These are phyloP conservation scores for Dioscorea alata DNA, from an alignment of 106 monocot genomes.

Conservation along the genomic window DNA sequence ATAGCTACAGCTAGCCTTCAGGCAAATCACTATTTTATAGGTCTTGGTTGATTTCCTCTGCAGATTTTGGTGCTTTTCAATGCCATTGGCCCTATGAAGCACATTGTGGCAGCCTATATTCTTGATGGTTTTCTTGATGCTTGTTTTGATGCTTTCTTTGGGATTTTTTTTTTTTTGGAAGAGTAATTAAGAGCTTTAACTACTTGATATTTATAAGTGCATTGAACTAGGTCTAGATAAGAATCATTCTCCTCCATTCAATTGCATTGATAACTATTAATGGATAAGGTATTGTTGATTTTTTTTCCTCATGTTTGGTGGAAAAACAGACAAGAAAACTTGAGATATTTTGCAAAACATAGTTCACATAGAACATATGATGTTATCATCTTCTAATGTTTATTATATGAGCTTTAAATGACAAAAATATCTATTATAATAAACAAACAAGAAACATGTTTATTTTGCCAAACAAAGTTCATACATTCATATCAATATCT, in stretches of 20 bases:
- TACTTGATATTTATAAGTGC: neutral
- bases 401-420: no score
- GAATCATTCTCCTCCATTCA: conserved; percentile 7
- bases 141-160: neutral
- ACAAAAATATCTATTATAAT: no score
- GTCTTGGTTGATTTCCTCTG: conserved; percentile 2
- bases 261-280: neutral
- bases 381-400: no score
- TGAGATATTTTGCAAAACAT: neutral
- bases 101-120: conserved; percentile 45
- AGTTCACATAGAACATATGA: no score
- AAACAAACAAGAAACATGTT: no score
- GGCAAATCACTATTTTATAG: neutral
- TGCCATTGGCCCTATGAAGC: conserved; percentile 21
- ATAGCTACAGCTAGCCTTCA: neutral
- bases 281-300: conserved; percentile 12
- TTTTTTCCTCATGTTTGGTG: neutral
- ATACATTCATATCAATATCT: no score
- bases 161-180: neutral
- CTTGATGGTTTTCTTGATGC: neutral
- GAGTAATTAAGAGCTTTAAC: no score
- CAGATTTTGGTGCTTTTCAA: conserved; percentile 14
- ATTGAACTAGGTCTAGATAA: conserved; percentile 1
- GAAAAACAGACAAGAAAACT: neutral
- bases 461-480: no score